Evolutionary conservation across 192 early-diverging fungal genomes (phyloP), one percentile per base, ranked within the genome.

Genomic region (Phycomyces nitens): DNA sequence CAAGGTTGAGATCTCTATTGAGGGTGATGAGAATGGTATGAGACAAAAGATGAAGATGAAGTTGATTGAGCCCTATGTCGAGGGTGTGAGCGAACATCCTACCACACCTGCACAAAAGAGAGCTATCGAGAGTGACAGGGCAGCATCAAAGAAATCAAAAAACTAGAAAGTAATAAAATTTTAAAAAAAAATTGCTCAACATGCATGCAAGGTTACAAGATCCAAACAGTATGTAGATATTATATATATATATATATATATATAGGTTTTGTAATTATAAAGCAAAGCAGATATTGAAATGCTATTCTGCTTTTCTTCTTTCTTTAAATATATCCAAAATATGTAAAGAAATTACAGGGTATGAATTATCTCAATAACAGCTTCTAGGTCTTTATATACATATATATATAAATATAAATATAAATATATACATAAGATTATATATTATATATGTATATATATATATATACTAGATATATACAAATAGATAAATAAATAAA

Each of bases 1-100:
- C 11, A 80, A 83, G 43, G 92, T 98, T 5, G 75, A 84, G 43
- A 84, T 94, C 53, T 79, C 75, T 39, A 79, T 87, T 52, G 75
- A 84, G 51, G 80, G 74, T 38, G 84, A 79, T 51, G 78, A 76
- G 42, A 75, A 77, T 2, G 81, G 82, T 52, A 82, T 85, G 82
- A 65, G 83, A 38, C 82, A 87, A 70, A 87, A 84, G 69, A 71
- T 86, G 58, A 80, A 84, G 65, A 80, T 86, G 80, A 66, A 68
- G 20, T 53, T 86, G 24, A 58, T 86, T 20, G 70, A 77, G 41
- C 85, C 85, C 7, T 66, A 60, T 58, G 73, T 86, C 23, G 77
- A 77, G 44, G 83, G 81, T 20, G 69, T 86, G 11, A 82, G 81
- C 65, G 59, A 81, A 8, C 16, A 34, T 20, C 29, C 38, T 16